These are phyloP conservation scores for Pseudotsuga menziesii DNA, from an alignment of 75 land plant species.

Conservation along the genomic window DNA sequence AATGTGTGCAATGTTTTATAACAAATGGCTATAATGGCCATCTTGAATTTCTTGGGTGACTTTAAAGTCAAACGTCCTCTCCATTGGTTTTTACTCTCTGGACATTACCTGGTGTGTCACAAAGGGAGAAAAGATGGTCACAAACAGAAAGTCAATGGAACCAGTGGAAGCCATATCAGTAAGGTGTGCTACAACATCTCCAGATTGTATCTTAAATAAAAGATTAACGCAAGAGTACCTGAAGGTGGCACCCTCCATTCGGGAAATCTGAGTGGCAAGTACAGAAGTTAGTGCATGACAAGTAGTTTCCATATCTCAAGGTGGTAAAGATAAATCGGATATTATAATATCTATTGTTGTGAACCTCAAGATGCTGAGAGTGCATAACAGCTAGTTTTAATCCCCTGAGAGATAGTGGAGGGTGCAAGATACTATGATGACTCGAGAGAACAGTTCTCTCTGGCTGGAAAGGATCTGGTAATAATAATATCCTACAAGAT, in stretches of 20 bases:
- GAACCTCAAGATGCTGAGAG: too few species aligned
- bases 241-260: neutral
- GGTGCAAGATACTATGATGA: too few species aligned
- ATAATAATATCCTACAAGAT: neutral
- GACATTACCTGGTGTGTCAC: neutral
- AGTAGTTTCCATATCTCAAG: neutral
- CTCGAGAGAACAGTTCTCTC: neutral
- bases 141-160: neutral
- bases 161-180: neutral
- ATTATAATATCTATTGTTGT: neutral
- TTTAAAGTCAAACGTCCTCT: neutral
- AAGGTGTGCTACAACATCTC: neutral
- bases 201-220: neutral
- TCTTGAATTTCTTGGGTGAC: neutral
- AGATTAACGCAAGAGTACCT: neutral
- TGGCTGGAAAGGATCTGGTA: neutral
- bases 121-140: neutral
- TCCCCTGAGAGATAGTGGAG: too few species aligned
- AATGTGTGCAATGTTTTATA: neutral
- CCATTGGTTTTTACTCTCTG: neutral
- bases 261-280: neutral
- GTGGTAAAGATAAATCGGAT: neutral
- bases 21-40: neutral
- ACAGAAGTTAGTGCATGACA: neutral
- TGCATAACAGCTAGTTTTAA: too few species aligned